These are phyloP conservation scores for Trichoderma orchidacearum DNA, from an alignment of 495 filamentous ascomycete genomes.

Conservation along the genomic window DNA sequence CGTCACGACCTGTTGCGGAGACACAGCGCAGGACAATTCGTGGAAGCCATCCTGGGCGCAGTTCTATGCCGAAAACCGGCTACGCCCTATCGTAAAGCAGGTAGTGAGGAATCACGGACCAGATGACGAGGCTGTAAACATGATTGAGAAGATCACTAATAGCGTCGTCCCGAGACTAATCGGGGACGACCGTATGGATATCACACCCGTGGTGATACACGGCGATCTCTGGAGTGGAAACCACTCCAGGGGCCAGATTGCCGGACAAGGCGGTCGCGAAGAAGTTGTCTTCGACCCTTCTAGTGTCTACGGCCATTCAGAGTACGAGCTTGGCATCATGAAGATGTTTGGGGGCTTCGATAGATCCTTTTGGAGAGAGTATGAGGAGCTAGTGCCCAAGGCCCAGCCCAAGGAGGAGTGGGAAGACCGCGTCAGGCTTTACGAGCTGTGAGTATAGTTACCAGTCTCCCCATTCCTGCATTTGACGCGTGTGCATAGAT, in stretches of 20 bases:
- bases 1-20: slow-evolving; percentile 70
- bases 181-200: slow-evolving; percentile 48
- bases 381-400: slow-evolving; percentile 60
- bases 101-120: slow-evolving; percentile 46
- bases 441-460: slow-evolving; percentile 54
- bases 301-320: slow-evolving; percentile 67
- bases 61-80: slow-evolving; percentile 65
- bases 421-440: slow-evolving; percentile 64
- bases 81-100: slow-evolving; percentile 46
- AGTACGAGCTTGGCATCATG: slow-evolving; percentile 92
- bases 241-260: slow-evolving; percentile 50
- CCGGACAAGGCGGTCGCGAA: slow-evolving; percentile 40
- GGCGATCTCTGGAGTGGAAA: slow-evolving; percentile 92
- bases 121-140: slow-evolving; percentile 42
- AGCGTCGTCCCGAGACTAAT: slow-evolving; percentile 61
- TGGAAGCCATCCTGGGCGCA: slow-evolving; percentile 60
- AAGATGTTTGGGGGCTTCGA: slow-evolving; percentile 91
- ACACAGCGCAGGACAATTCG: slow-evolving; percentile 65
- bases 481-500: not conserved
- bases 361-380: slow-evolving; percentile 55
- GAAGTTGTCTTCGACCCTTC: slow-evolving; percentile 80
- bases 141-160: slow-evolving; percentile 48
- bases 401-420: slow-evolving; percentile 74
- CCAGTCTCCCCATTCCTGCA: not conserved
- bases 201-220: slow-evolving; percentile 66